These are phyloP conservation scores for Zanthoxylum bungeanum DNA, from an alignment of 345 rosid species.

Conservation along the genomic window DNA sequence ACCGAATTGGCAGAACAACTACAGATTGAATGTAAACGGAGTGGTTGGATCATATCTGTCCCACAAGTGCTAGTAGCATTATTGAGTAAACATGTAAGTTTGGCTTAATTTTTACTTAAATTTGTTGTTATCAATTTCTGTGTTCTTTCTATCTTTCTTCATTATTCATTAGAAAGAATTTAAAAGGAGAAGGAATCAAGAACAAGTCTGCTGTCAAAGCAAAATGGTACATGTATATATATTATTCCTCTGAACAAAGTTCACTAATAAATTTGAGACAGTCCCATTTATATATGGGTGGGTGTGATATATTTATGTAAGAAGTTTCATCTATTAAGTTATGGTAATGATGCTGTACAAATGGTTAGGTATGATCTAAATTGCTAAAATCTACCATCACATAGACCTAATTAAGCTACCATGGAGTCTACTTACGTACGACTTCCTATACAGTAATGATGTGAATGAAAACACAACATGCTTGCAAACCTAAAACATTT, in stretches of 20 bases:
- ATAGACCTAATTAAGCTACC: too few relatives aligned
- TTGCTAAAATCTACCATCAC: too few relatives aligned
- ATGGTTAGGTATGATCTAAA: slow-evolving; percentile 18
- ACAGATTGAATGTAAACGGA: slow-evolving; percentile 1
- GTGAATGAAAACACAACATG: too few relatives aligned
- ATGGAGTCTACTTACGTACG: too few relatives aligned
- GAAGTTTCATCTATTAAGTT: slow-evolving; percentile 14
- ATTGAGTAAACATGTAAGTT: slow-evolving; percentile 4
- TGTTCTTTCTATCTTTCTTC: background rate
- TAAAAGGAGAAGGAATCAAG: too few relatives aligned
- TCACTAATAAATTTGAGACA: slow-evolving; percentile 15
- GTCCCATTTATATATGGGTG: slow-evolving; percentile 19
- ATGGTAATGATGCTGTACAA: slow-evolving; percentile 13
- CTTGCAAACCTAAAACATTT: too few relatives aligned
- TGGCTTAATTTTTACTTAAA: background rate
- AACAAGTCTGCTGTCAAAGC: background rate
- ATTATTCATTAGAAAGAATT: too few relatives aligned
- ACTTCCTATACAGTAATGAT: too few relatives aligned
- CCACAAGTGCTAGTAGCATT: too few relatives aligned
- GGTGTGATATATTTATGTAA: slow-evolving; percentile 6
- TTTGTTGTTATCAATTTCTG: background rate
- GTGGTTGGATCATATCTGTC: background rate
- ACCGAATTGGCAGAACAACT: slow-evolving; percentile 1
- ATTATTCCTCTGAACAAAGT: slow-evolving; percentile 3
- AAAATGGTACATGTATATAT: too few relatives aligned